A percentile compares a stretch with the other conserved stretches of the same genome.
phyloP scores from a whole-genome alignment of 495 filamentous ascomycete genomes.

The Neurospora pannonica region DNA sequence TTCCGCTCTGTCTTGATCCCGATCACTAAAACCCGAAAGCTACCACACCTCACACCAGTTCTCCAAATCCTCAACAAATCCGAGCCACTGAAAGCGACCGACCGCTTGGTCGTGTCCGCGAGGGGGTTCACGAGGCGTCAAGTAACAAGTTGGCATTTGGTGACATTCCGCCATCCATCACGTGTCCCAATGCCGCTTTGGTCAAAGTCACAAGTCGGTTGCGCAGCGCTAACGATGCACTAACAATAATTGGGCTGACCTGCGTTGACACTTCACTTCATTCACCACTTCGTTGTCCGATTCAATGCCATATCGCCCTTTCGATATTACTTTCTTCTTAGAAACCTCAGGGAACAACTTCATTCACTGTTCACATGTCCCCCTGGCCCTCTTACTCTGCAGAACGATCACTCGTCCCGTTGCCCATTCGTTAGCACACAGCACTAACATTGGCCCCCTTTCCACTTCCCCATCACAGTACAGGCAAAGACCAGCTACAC shows the following conservation, averaged over 20 bases:
- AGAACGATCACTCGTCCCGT: background rate
- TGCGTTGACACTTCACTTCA: background rate
- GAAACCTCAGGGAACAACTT: background rate
- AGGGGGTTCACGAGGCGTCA: background rate
- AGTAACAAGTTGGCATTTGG: background rate
- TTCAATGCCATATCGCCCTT: background rate
- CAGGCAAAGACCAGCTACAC: no score
- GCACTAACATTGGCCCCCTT: no score
- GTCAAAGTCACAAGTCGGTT: background rate
- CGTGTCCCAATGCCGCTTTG: background rate
- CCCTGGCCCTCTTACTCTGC: background rate
- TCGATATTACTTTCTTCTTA: background rate
- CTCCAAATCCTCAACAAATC: background rate
- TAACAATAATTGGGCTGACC: background rate
- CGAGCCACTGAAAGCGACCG: background rate
- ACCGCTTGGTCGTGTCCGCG: background rate
- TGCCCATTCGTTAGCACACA: background rate
- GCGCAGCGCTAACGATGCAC: background rate
- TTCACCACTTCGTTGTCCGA: background rate
- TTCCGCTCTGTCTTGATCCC: background rate
- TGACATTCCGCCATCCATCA: background rate
- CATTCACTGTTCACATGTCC: background rate
- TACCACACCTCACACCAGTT: background rate
- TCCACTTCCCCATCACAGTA: no score
- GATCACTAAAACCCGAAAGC: background rate